A percentile compares a stretch with the other conserved stretches of the same genome.
phyloP scores from a whole-genome alignment of 805 yeast species.

The Scheffersomyces coipomensis region DNA sequence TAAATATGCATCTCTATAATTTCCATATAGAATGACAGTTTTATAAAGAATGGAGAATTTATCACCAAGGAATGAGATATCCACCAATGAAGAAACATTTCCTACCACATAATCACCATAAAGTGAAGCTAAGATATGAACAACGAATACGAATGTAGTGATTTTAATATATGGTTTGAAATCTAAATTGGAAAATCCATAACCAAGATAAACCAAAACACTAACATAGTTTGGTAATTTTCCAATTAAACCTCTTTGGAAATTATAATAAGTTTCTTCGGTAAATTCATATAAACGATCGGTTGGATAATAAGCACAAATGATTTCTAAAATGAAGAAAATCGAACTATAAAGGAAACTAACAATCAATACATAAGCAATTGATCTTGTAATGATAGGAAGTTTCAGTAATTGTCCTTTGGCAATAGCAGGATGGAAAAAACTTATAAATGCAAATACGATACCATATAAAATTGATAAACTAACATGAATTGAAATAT shows the following conservation, averaged over 20 bases:
- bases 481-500: constrained; percentile 2
- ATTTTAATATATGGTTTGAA: not conserved
- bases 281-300: constrained; percentile 1
- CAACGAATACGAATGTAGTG: not conserved
- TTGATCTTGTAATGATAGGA: not conserved
- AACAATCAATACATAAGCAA: constrained; percentile 1
- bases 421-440: constrained; percentile 1
- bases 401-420: not conserved
- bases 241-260: not conserved
- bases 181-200: not conserved
- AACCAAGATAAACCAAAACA: constrained; percentile 2
- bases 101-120: not conserved
- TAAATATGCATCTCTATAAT: not conserved
- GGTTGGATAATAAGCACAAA: not conserved
- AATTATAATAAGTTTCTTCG: not conserved
- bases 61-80: not conserved
- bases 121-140: constrained; percentile 1
- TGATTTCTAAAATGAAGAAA: constrained; percentile 1
- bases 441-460: not conserved
- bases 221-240: constrained; percentile 2
- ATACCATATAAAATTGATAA: constrained; percentile 1
- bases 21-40: constrained; percentile 2
- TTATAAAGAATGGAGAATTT: constrained; percentile 1
- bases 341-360: not conserved
- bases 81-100: not conserved